Percentiles rank a stretch among this genome's conserved stretches.
phyloP scores from a whole-genome alignment of 2,329 filamentous ascomycete species.

The Fusarium guadeloupense region DNA sequence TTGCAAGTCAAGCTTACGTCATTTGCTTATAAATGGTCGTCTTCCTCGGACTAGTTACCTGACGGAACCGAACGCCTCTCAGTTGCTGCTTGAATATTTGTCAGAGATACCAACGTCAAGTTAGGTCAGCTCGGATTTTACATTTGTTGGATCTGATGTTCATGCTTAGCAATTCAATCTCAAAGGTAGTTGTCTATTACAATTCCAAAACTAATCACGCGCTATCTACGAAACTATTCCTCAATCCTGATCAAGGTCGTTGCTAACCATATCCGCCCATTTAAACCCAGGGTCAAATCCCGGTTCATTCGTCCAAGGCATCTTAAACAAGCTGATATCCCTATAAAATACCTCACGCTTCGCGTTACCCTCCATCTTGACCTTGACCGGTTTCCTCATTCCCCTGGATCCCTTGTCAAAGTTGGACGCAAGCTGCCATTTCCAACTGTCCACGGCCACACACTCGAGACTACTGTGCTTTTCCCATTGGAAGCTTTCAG shows the following conservation, averaged over 20 bases:
- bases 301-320: not conserved
- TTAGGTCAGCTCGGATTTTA: no score
- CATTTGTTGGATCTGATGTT: no score
- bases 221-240: not conserved
- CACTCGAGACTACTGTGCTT: conserved; percentile 14
- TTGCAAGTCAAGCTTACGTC: conserved; percentile 23
- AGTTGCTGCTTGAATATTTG: no score
- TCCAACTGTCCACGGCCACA: not conserved
- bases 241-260: not conserved
- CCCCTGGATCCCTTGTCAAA: conserved; percentile 13
- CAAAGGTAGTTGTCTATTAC: no score
- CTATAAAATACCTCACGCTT: conserved; percentile 9
- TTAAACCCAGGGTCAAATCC: not conserved
- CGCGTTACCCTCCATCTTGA: not conserved
- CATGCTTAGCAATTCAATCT: no score
- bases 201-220: no score
- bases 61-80: not conserved
- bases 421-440: conserved; percentile 20
- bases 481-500: conserved; percentile 17
- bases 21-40: conserved; percentile 32
- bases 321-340: not conserved
- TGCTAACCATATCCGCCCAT: conserved; percentile 17
- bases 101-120: no score
- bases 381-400: conserved; percentile 2
- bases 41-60: not conserved